These are phyloP conservation scores for Amanita rubescens DNA, from an alignment of 768 basidiomycete genomes.

Conservation along the genomic window DNA sequence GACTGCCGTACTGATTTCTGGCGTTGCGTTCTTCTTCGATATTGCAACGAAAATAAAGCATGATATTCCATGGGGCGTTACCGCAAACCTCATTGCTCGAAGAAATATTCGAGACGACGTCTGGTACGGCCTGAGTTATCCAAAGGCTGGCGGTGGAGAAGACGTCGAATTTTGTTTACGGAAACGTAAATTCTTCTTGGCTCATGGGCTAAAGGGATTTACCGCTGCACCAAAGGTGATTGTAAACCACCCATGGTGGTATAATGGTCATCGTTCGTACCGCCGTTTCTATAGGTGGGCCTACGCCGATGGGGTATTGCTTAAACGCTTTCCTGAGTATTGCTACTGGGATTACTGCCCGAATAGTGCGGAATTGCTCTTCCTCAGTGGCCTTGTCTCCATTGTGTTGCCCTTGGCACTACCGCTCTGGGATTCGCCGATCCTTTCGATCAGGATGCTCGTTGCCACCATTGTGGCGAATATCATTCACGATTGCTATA, in stretches of 20 bases:
- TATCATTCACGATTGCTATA: slow-evolving; percentile 44
- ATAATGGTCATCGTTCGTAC: slow-evolving; percentile 36
- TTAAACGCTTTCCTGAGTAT: slow-evolving; percentile 43
- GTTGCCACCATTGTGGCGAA: slow-evolving; percentile 28
- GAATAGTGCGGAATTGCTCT: slow-evolving; percentile 40
- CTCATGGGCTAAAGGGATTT: slow-evolving; percentile 25
- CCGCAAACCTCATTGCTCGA: slow-evolving; percentile 52
- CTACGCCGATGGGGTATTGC: slow-evolving; percentile 41
- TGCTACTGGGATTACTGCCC: slow-evolving; percentile 32
- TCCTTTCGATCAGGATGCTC: slow-evolving; percentile 14
- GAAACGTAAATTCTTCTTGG: slow-evolving; percentile 28
- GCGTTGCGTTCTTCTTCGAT: slow-evolving; percentile 55
- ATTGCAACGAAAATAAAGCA: no score
- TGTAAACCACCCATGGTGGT: slow-evolving; percentile 41
- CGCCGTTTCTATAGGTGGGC: slow-evolving; percentile 54
- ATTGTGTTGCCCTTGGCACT: slow-evolving; percentile 13
- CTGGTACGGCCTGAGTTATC: slow-evolving; percentile 39
- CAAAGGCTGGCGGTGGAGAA: slow-evolving; percentile 59
- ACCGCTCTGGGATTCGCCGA: slow-evolving; percentile 6
- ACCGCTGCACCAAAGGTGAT: slow-evolving; percentile 28
- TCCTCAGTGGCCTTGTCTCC: slow-evolving; percentile 17
- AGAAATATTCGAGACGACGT: slow-evolving; percentile 38
- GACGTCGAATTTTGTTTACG: slow-evolving; percentile 53
- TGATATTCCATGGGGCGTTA: slow-evolving; percentile 60
- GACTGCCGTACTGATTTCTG: no score